Percentiles rank a stretch among this genome's conserved stretches.
Conservation (phyloP, 169 alveolate genomes). For the Nephromyces sp. region DNA sequence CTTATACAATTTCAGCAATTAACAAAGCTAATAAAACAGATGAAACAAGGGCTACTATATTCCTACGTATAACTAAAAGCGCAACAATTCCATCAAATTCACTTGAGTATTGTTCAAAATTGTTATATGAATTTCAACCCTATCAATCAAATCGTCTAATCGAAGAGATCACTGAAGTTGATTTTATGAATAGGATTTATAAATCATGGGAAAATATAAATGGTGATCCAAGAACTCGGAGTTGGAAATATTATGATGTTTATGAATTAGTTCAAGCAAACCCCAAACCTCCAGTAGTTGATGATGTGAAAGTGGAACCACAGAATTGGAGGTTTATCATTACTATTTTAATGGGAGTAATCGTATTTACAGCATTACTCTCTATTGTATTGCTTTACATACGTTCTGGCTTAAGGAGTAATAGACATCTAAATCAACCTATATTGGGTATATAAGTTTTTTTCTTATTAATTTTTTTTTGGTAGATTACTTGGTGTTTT, state of each 20-base stretch:
- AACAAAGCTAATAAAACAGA: not conserved
- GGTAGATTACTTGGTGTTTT: no score
- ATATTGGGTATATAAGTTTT: no score
- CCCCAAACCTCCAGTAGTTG: no score
- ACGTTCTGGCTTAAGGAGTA: no score
- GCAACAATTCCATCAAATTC: not conserved
- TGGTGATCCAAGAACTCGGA: not conserved
- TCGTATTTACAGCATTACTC: no score
- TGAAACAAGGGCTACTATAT: not conserved
- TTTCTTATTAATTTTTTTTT: no score
- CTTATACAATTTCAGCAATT: not conserved
- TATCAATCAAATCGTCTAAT: not conserved
- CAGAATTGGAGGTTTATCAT: no score
- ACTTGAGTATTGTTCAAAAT: not conserved
- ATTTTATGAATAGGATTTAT: not conserved
- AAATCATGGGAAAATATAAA: not conserved
- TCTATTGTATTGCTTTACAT: no score
- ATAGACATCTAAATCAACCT: no score
- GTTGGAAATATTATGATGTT: not conserved
- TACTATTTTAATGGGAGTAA: no score
- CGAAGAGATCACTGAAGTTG: not conserved
- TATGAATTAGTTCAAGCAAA: not conserved
- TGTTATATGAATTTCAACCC: not conserved
- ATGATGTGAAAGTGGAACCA: no score
- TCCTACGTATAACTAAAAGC: not conserved